Percentiles rank a stretch among this genome's conserved stretches.
These are phyloP conservation scores for Cyberlindnera meyerae DNA, from an alignment of 805 yeast species.

Conservation along the genomic window DNA sequence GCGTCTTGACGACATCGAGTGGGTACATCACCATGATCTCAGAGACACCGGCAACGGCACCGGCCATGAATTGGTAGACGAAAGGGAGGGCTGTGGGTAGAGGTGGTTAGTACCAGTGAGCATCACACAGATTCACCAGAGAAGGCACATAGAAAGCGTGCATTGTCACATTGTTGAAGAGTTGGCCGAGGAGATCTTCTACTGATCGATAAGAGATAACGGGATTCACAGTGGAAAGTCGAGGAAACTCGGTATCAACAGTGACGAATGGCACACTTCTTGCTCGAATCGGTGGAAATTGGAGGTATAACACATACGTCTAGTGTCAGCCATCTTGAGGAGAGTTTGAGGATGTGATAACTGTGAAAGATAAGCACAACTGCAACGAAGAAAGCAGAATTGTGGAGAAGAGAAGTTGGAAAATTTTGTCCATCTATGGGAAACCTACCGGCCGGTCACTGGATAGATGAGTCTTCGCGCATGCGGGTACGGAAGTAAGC, in stretches of 20 bases:
- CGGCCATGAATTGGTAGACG: slow-evolving; percentile 83
- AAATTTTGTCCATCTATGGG: slow-evolving; percentile 6
- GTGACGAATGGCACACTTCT: too few species aligned
- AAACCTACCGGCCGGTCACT: too few species aligned
- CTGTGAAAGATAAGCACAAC: not conserved
- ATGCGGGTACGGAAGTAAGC: slow-evolving; percentile 4
- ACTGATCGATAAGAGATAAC: not conserved
- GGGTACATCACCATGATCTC: slow-evolving; percentile 96
- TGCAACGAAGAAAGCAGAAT: not conserved
- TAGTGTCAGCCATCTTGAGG: slow-evolving; percentile 9
- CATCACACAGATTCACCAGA: not conserved
- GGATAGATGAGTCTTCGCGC: not conserved
- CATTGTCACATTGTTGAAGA: too few species aligned
- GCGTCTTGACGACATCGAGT: slow-evolving; percentile 91
- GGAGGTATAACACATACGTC: slow-evolving; percentile 10
- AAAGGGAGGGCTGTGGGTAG: slow-evolving; percentile 82
- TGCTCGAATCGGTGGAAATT: too few species aligned
- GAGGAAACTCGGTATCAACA: too few species aligned
- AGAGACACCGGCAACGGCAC: slow-evolving; percentile 96
- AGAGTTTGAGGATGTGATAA: not conserved
- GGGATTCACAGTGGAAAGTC: too few species aligned
- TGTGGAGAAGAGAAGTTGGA: slow-evolving; percentile 10
- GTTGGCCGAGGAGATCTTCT: not conserved
- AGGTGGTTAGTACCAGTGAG: not conserved
- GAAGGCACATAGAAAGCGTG: too few species aligned